phyloP scores from a whole-genome alignment of 257 asterid genomes.

The Solanum virginianum region DNA sequence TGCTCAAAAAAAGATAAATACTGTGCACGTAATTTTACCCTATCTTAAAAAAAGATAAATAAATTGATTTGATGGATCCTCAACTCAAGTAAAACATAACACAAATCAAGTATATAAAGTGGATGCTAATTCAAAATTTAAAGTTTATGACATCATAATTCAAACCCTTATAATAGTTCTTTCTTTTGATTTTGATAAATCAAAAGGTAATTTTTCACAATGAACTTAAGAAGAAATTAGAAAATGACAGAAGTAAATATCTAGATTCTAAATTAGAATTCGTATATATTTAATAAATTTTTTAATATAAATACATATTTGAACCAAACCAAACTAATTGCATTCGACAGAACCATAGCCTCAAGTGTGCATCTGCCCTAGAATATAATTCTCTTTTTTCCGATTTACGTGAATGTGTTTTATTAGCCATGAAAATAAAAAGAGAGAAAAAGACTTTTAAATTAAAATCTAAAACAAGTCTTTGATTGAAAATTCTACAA shows the following conservation, averaged over 20 bases:
- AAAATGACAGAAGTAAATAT: background rate
- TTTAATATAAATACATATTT: background rate
- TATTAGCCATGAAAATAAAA: accelerated
- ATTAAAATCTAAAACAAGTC: background rate
- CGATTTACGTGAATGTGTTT: background rate
- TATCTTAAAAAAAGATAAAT: no score
- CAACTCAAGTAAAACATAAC: no score
- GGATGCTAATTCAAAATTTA: background rate
- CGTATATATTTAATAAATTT: no score
- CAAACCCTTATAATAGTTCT: no score
- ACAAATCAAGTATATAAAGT: no score
- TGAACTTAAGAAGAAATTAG: background rate
- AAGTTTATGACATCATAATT: no score
- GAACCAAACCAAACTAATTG: background rate
- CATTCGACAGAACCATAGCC: background rate
- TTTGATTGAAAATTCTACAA: background rate
- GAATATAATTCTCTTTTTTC: no score
- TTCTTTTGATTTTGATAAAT: background rate
- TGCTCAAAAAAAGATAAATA: no score
- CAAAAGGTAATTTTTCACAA: background rate
- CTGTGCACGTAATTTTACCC: no score
- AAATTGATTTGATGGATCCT: no score
- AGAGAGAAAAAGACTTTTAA: background rate
- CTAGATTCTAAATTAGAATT: background rate
- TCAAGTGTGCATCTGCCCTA: background rate